Conservation (phyloP, 2,329 filamentous ascomycete species). For the Colletotrichum kahawae region DNA sequence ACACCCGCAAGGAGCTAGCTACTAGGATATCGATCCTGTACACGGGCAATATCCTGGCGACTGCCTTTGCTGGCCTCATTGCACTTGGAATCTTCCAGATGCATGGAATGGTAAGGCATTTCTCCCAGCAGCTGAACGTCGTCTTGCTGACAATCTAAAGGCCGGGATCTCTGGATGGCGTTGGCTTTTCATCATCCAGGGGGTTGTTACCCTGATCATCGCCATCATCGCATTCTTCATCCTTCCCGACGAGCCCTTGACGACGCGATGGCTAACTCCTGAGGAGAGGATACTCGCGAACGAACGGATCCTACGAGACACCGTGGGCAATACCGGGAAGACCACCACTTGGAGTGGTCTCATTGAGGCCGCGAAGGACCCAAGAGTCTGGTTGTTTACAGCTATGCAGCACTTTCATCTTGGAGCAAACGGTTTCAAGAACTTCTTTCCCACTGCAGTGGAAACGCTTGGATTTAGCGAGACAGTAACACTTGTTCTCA, state of each 20-base stretch:
- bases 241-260: conserved; percentile 35
- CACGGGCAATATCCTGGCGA: conserved; percentile 29
- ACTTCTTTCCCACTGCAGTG: conserved; percentile 30
- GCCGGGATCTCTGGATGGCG: conserved; percentile 64
- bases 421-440: conserved; percentile 34
- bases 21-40: conserved; percentile 32
- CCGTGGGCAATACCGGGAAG: conserved; percentile 27
- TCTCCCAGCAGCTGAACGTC: rapidly evolving
- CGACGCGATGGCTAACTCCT: conserved; percentile 37
- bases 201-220: conserved; percentile 35
- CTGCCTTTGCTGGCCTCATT: conserved; percentile 31
- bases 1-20: conserved; percentile 34
- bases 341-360: conserved; percentile 42
- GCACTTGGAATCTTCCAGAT: conserved; percentile 31
- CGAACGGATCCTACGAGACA: conserved; percentile 37
- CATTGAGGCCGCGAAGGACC: conserved; percentile 44
- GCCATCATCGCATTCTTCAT: conserved; percentile 19
- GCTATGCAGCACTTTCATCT: conserved; percentile 52
- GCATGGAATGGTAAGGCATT: conserved; percentile 30
- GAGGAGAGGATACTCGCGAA: conserved; percentile 47
- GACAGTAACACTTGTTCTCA: conserved; percentile 48
- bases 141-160: not conserved
- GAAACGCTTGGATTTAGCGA: conserved; percentile 41
- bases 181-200: conserved; percentile 85
- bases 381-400: conserved; percentile 48